Base-by-base conservation (phyloP, 2,329 filamentous ascomycete genomes). In the Macrophomina phaseolina region DNA sequence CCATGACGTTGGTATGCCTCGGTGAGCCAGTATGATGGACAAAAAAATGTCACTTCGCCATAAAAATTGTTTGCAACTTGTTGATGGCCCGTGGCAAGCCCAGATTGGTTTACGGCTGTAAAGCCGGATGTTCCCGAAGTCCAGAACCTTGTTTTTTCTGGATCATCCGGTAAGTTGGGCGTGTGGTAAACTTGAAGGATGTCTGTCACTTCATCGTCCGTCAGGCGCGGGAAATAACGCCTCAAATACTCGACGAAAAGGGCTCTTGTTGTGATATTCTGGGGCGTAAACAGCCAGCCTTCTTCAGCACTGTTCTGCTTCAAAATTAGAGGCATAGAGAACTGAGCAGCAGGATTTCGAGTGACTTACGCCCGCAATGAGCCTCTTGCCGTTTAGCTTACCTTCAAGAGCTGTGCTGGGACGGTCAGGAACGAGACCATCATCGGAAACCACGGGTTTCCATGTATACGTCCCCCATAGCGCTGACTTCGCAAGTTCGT, bases 1-100 rank as follows among this genome's bases (percentile, higher is more conserved):
- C 23, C 46, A 6, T 49, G 46, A 23, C 16, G n/a, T 18, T 55
- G 52, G 32, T 18, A 87, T 3, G 83, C 84, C 46, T 82, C 78
- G 2, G 82, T 81, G 65, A 87, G 75, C 85, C 85, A 88, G 73
- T 87, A 87, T 0, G 82, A 81, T 0, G 86, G 82, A 71, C 86
- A 88, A 55, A 84, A 78, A 68, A 87, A 87, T 2, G 83, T 84
- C 0, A 82, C 78, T 73, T 89, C 86, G 52, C 82, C 84, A 68
- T 83, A 84, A 58, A 88, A 81, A 70, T 86, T 85, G 68, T 80
- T 76, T 9, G 80, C 83, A 28, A 82, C 80, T 70, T 89, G 85
- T 69, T 87, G 85, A 70, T 85, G 84, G 28, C 86, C 86, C 1
- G 81, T 82, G 1, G 78, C 84, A 46, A 80, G 79, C 34, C 78